Evolutionary conservation across 495 filamentous ascomycete species (phyloP), one percentile per base, ranked within the genome.

Genomic region (Chaetomium cochliodes): DNA sequence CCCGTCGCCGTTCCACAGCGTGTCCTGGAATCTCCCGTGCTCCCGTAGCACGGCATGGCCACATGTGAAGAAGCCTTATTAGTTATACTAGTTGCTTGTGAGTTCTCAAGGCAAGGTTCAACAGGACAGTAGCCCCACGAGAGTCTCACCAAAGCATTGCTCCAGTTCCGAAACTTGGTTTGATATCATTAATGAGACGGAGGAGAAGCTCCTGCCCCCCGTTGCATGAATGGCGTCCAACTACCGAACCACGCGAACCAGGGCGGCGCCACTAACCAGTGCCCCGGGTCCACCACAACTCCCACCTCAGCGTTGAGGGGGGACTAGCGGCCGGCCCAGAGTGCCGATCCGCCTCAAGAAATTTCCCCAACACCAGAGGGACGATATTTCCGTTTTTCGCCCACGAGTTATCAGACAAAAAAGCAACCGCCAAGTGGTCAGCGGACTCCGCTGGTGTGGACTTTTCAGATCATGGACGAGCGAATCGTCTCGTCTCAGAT

Each of bases 241-340:
- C 50, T 26, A 26, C 50, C 50, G 22, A 52, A 5, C 49, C 28
- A 16, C 28, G n/a, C 16, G 8, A 18, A 2, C 25, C 26, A 33
- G 15, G 39, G 11, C 30, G n/a, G 30, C 30, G 52, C 52, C 52
- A 55, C 26, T 15, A 28, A 28, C 52, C 52, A 55, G 52, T 20
- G 18, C 7, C 26, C 33, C 52, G 52, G 52, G 52, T 55, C 52
- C 46, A 50, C 52, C 52, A 39, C 3, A 30, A n/a, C 50, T 28
- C 15, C 13, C 25, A 30, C 8, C 12, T 15, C 44, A 47, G 12
- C 44, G n/a, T 6, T 18, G n/a, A 18, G 12, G 44, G n/a, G 44
- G 44, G 44, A 18, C 16, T 47, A n/a, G 44, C 15, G 16, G 44
- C 44, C 44, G n/a, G n/a, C 44, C 44, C 5, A 47, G 20, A 5